phyloP scores from a whole-genome alignment of 306 rosid species.

The Gleditsia sinensis region DNA sequence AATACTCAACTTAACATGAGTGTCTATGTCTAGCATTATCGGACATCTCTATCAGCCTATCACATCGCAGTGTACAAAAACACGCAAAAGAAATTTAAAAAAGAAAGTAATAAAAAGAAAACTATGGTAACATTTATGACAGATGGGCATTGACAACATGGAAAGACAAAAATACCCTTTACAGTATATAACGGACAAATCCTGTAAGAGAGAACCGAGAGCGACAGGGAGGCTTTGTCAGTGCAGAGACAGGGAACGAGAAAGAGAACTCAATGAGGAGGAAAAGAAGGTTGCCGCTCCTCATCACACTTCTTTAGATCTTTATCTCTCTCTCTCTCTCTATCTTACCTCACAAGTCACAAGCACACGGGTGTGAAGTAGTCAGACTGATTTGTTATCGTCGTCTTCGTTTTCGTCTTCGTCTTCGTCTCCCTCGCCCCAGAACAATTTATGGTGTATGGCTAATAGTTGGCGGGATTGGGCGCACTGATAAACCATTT shows the following conservation, averaged over 20 bases:
- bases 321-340: conserved; percentile 28
- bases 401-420: background rate
- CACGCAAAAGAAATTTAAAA: background rate
- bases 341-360: conserved; percentile 8
- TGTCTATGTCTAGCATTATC: background rate
- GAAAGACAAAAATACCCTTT: conserved; percentile 31
- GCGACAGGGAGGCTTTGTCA: conserved; percentile 45
- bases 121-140: background rate
- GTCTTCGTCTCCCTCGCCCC: conserved; percentile 1
- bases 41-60: background rate
- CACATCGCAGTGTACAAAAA: background rate
- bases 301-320: conserved; percentile 18
- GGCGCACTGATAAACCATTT: conserved; percentile 41
- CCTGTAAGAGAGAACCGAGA: conserved; percentile 32
- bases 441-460: background rate
- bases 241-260: conserved; percentile 24
- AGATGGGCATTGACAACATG: background rate
- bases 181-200: conserved; percentile 41
- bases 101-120: background rate
- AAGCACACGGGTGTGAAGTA: conserved; percentile 6
- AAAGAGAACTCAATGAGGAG: conserved; percentile 35
- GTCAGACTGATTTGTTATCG: background rate
- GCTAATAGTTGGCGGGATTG: conserved; percentile 30
- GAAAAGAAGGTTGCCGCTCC: conserved; percentile 43
- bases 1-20: no score